These are phyloP conservation scores for Lipomyces yamanashiensis DNA, from an alignment of 805 yeast species.

Conservation along the genomic window DNA sequence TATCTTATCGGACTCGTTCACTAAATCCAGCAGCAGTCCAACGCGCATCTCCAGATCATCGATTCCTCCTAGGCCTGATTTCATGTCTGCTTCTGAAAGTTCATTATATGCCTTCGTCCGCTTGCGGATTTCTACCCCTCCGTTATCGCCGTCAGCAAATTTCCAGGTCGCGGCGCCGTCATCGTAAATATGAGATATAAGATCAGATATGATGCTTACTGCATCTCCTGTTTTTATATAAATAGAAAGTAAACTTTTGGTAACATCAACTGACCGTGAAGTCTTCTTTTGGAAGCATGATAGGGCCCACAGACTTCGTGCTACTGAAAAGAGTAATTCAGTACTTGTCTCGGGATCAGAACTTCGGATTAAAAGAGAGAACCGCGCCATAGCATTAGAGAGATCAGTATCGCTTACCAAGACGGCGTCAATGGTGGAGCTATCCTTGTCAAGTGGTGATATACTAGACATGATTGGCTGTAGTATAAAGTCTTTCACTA, in stretches of 20 bases:
- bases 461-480: constrained; percentile 23
- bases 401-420: constrained; percentile 48
- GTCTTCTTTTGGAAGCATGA: constrained; percentile 25
- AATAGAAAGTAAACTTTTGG: constrained; percentile 21
- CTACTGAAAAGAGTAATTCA: constrained; percentile 13
- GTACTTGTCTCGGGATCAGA: constrained; percentile 17
- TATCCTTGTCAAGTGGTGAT: neutral
- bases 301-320: constrained; percentile 27
- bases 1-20: constrained; percentile 51
- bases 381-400: constrained; percentile 41
- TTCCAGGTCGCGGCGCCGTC: constrained; percentile 43
- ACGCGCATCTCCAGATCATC: constrained; percentile 24
- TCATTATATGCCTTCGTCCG: constrained; percentile 15
- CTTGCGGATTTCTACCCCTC: constrained; percentile 41
- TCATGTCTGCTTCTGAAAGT: constrained; percentile 2
- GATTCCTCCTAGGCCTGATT: constrained; percentile 20
- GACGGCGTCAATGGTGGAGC: neutral
- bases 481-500: constrained; percentile 66
- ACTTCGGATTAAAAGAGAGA: constrained; percentile 20
- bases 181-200: constrained; percentile 44
- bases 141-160: constrained; percentile 40
- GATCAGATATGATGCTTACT: constrained; percentile 46
- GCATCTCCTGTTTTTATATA: constrained; percentile 33
- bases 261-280: constrained; percentile 27
- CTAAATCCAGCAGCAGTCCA: constrained; percentile 38